Conservation (phyloP, 2,329 filamentous ascomycete genomes). For the Cadophora gregata region DNA sequence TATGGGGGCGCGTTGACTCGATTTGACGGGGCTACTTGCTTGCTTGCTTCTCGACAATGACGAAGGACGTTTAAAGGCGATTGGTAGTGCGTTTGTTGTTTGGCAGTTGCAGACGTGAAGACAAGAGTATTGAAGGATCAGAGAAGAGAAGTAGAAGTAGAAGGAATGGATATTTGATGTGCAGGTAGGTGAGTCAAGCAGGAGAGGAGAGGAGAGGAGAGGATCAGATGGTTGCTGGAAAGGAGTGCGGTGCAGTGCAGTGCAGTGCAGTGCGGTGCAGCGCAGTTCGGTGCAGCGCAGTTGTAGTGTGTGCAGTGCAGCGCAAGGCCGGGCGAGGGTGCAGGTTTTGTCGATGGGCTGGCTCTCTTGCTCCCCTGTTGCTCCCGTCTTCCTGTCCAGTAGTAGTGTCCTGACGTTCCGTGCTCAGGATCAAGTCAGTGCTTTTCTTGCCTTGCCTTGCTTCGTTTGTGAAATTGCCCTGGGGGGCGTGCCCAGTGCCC, state of each 20-base stretch:
- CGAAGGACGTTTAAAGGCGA: not conserved
- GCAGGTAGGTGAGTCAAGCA: not conserved
- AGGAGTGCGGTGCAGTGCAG: not conserved
- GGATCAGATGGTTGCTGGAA: not conserved
- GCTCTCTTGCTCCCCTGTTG: not conserved
- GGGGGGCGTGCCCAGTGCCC: not conserved
- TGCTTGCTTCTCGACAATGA: not conserved
- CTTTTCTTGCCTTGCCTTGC: conserved; percentile 2
- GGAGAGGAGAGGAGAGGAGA: not conserved
- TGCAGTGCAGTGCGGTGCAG: not conserved
- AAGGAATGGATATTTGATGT: conserved; percentile 1
- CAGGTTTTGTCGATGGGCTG: not conserved
- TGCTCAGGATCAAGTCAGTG: not conserved
- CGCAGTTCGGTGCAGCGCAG: too few species aligned
- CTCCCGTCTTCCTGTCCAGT: not conserved
- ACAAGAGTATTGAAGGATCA: not conserved
- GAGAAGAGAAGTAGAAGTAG: conserved; percentile 1
- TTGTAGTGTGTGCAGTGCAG: not conserved
- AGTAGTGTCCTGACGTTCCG: not conserved
- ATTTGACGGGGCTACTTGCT: not conserved
- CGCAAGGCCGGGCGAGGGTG: not conserved
- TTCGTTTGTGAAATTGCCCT: not conserved
- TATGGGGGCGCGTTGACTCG: not conserved
- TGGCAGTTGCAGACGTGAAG: conserved; percentile 10
- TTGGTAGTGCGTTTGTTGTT: not conserved